phyloP scores from a whole-genome alignment of 2,329 filamentous ascomycete species.

The Coniochaeta sp. region DNA sequence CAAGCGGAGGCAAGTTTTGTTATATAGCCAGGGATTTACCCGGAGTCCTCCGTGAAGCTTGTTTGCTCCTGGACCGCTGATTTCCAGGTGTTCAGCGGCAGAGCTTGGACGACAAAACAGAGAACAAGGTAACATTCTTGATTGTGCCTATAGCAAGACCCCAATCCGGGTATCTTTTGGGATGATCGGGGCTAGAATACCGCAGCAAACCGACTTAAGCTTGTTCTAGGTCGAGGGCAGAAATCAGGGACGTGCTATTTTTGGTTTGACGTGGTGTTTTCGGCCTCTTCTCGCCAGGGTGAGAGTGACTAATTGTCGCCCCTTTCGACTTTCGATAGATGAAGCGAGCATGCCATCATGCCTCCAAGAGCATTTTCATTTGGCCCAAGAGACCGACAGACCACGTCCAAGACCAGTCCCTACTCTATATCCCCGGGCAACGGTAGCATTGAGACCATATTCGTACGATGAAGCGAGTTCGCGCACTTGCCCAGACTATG shows the following conservation, averaged over 20 bases:
- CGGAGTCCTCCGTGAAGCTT: constrained; percentile 11
- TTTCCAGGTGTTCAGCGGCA: constrained; percentile 7
- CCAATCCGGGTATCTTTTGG: constrained; percentile 9
- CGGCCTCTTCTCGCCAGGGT: constrained; percentile 5
- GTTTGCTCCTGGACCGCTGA: constrained; percentile 8
- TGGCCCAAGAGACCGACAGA: neutral
- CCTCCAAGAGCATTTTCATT: neutral
- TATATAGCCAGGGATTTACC: constrained; percentile 21
- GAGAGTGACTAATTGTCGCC: constrained; percentile 3
- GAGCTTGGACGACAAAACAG: constrained; percentile 6
- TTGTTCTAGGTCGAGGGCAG: neutral
- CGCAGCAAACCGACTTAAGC: constrained; percentile 15
- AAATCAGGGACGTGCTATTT: constrained; percentile 14
- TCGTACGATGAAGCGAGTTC: neutral
- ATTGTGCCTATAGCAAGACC: constrained; percentile 16
- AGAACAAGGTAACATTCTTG: constrained; percentile 16
- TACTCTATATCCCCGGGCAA: neutral
- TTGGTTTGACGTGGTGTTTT: constrained; percentile 12
- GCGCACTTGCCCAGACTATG: neutral
- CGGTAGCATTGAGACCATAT: neutral
- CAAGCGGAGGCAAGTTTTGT: constrained; percentile 10
- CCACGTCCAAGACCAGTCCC: neutral
- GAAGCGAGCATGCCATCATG: constrained; percentile 5
- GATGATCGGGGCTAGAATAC: constrained; percentile 15
- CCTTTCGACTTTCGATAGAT: constrained; percentile 6